Conservation (phyloP, 106 monocot genomes). For the Cymbidium sinense region DNA sequence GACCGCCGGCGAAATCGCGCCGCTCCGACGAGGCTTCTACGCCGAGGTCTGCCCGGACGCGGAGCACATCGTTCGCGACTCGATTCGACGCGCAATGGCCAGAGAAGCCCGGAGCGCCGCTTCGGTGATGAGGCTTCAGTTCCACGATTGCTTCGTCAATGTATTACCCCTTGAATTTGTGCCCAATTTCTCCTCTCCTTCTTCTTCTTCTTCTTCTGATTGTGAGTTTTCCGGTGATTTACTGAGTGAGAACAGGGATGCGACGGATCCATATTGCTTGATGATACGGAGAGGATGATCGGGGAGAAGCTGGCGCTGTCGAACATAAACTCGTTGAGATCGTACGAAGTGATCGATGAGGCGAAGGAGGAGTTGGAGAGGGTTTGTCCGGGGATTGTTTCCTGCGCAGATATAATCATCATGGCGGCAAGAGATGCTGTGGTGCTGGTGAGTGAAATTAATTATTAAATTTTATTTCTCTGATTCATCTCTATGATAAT, state of each 20-base stretch:
- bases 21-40: conserved; percentile 54
- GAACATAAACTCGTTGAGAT: conserved; percentile 77
- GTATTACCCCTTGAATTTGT: conserved; percentile 13
- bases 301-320: conserved; percentile 79
- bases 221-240: not conserved
- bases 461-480: too few relatives aligned
- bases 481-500: too few relatives aligned
- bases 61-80: conserved; percentile 41
- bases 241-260: conserved; percentile 39
- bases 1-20: conserved; percentile 10
- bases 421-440: conserved; percentile 91
- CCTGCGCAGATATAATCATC: conserved; percentile 83
- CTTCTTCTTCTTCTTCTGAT: not conserved
- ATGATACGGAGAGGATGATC: conserved; percentile 54
- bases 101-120: conserved; percentile 64
- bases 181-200: not conserved
- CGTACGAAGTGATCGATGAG: conserved; percentile 79
- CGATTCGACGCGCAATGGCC: conserved; percentile 37
- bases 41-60: conserved; percentile 53
- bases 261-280: conserved; percentile 72
- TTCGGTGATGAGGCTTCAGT: conserved; percentile 90
- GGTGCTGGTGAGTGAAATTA: conserved; percentile 36
- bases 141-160: conserved; percentile 90
- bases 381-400: conserved; percentile 70
- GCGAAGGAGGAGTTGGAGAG: conserved; percentile 59